phyloP scores from a whole-genome alignment of 768 basidiomycete species.

The Lactarius evosmus region DNA sequence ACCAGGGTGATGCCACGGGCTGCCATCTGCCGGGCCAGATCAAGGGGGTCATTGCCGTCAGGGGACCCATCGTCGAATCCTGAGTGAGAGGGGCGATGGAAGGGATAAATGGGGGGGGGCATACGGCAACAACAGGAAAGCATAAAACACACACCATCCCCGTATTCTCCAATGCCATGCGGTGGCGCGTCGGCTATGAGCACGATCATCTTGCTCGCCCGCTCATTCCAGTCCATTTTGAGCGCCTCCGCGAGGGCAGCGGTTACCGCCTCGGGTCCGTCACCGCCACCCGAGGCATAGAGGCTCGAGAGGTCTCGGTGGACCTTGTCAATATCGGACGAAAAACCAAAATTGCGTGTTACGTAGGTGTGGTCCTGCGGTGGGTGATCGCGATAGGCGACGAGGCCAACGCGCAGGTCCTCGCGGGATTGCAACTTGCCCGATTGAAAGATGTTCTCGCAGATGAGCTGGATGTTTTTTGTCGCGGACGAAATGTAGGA shows the following conservation, averaged over 20 bases:
- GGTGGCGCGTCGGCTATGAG: constrained; percentile 97
- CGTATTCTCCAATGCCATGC: constrained; percentile 96
- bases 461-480: constrained; percentile 95
- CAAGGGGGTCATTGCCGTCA: constrained; percentile 88
- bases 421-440: constrained; percentile 84
- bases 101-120: background rate
- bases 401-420: constrained; percentile 87
- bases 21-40: constrained; percentile 87
- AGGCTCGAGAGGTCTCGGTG: constrained; percentile 78
- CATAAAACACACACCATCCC: constrained; percentile 64
- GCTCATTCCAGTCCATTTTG: constrained; percentile 85
- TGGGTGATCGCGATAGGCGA: constrained; percentile 96
- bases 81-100: constrained; percentile 34
- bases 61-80: constrained; percentile 94
- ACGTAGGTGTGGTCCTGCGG: constrained; percentile 96
- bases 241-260: constrained; percentile 85
- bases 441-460: constrained; percentile 90
- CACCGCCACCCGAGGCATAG: constrained; percentile 88
- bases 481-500: constrained; percentile 92
- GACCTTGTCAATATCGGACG: constrained; percentile 84
- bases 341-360: constrained; percentile 91
- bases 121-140: constrained; percentile 17
- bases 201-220: constrained; percentile 93
- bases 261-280: constrained; percentile 96
- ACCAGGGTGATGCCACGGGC: constrained; percentile 86